Conservation (phyloP, 2,329 filamentous ascomycete genomes). For the Lomentospora prolificans region DNA sequence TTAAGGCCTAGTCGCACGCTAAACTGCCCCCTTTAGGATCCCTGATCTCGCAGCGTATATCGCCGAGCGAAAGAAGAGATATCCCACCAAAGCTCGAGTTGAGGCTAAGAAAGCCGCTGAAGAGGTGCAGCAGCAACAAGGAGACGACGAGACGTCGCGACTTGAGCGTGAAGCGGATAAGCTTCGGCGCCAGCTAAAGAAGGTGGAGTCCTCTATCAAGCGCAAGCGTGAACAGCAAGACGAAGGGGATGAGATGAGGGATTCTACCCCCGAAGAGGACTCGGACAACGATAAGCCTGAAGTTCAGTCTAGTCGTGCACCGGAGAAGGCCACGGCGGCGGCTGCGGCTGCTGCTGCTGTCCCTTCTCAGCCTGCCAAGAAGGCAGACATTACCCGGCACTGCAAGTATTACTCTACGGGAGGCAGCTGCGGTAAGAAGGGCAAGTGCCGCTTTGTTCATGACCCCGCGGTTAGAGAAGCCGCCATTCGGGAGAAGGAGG, state of each 20-base stretch:
- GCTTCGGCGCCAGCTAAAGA: slow-evolving; percentile 54
- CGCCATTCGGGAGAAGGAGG: slow-evolving; percentile 52
- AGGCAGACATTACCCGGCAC: slow-evolving; percentile 53
- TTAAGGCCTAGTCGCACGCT: background rate
- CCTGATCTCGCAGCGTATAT: slow-evolving; percentile 73
- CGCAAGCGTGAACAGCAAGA: slow-evolving; percentile 59
- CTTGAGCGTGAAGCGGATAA: slow-evolving; percentile 52
- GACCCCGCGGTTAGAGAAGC: slow-evolving; percentile 53
- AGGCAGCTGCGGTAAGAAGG: slow-evolving; percentile 60
- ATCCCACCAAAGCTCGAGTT: slow-evolving; percentile 65
- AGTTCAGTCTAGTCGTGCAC: slow-evolving; percentile 38
- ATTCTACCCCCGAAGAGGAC: slow-evolving; percentile 33
- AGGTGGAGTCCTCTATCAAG: slow-evolving; percentile 61
- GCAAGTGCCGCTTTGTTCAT: slow-evolving; percentile 66
- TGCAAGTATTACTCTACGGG: slow-evolving; percentile 65
- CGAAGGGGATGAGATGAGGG: slow-evolving; percentile 56
- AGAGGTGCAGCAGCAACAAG: slow-evolving; percentile 36
- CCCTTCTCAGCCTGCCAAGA: slow-evolving; percentile 35
- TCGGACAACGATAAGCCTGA: slow-evolving; percentile 53
- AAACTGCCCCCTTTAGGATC: slow-evolving; percentile 26
- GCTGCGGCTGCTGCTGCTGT: slow-evolving; percentile 22
- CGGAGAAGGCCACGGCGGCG: slow-evolving; percentile 18
- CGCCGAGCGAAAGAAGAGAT: slow-evolving; percentile 68
- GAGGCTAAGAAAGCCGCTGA: slow-evolving; percentile 49
- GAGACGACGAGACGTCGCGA: slow-evolving; percentile 37